Base-by-base conservation (phyloP, 495 filamentous ascomycete species). In the Aspergillus diversus region DNA sequence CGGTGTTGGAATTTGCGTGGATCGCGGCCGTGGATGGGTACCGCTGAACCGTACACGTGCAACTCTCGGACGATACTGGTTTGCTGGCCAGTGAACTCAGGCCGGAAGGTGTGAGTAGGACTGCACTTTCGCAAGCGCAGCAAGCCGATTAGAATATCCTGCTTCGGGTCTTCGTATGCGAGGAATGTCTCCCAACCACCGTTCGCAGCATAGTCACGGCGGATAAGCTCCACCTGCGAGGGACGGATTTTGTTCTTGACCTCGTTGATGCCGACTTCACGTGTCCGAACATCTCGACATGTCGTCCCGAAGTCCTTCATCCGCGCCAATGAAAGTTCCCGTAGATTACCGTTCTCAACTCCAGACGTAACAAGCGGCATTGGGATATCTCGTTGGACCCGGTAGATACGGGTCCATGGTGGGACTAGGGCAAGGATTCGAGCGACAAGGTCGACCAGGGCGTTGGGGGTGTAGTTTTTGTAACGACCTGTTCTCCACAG, bases 251-350 rank as follows among this genome's bases (percentile, higher is more conserved):
- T 97, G 79, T 99, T 87, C 77, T 98, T 98, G 61, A 99, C 93
- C 76, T 99, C 95, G 73, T 98, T 97, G 77, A 99, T 92, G 53
- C 95, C 95, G 57, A 99, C 95, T 79, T 99, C 95, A 52, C 95
- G 88, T 3, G 95, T 98, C 13, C 95, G 90, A n/a, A 99, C 96
- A 68, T 99, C 95, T 60, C 95, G 92, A 73, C 95, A 99, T 5
- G 91, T 92, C 1, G 95, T 99, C 27, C 95, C 95, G 58, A 99
- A 98, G 71, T 99, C 95, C 72, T 97, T 98, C 95, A 99, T 99
- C 31, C 95, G 84, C 33, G 91, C 90, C 65, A 99, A 78, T 2
- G 95, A 93, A 11, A 99, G 82, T 69, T 99, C 95, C 60, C 95
- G 89, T 55, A 99, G 81, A 70, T 99, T 99, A 51, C 95, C 95